phyloP scores from a whole-genome alignment of 2,329 filamentous ascomycete species.

The Lecanicillium sp. region DNA sequence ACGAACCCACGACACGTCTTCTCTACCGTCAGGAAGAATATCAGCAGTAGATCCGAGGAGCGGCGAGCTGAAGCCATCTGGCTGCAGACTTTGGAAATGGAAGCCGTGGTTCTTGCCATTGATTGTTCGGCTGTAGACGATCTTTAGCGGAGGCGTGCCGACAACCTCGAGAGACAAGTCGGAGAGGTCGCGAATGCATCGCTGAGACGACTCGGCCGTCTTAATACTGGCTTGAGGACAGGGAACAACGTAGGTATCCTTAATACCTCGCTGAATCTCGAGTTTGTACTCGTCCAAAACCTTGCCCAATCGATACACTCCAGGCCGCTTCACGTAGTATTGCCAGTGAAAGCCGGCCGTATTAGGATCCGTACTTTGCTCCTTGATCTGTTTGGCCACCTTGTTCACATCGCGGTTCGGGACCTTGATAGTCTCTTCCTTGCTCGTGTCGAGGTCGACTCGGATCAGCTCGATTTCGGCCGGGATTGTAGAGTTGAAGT shows the following conservation, averaged over 20 bases:
- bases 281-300: conserved; percentile 92
- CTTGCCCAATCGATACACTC: conserved; percentile 76
- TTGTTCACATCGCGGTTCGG: conserved; percentile 66
- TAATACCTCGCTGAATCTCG: conserved; percentile 71
- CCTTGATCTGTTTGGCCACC: conserved; percentile 62
- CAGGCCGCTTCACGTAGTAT: conserved; percentile 75
- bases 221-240: conserved; percentile 78
- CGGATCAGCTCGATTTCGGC: conserved; percentile 84
- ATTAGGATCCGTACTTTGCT: conserved; percentile 57
- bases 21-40: conserved; percentile 53
- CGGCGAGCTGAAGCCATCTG: conserved; percentile 77
- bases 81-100: conserved; percentile 89
- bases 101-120: conserved; percentile 79
- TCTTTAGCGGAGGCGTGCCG: conserved; percentile 84
- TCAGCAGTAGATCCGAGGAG: conserved; percentile 57
- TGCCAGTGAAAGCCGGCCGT: conserved; percentile 60
- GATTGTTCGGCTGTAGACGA: conserved; percentile 84
- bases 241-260: conserved; percentile 75
- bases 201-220: conserved; percentile 54
- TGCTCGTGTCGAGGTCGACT: conserved; percentile 73
- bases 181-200: conserved; percentile 83
- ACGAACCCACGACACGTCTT: conserved; percentile 76
- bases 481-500: conserved; percentile 89
- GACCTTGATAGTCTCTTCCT: conserved; percentile 74
- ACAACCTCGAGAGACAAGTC: conserved; percentile 76